These are phyloP conservation scores for Musa itinerans DNA, from an alignment of 176 grass and related monocot species.

Conservation along the genomic window DNA sequence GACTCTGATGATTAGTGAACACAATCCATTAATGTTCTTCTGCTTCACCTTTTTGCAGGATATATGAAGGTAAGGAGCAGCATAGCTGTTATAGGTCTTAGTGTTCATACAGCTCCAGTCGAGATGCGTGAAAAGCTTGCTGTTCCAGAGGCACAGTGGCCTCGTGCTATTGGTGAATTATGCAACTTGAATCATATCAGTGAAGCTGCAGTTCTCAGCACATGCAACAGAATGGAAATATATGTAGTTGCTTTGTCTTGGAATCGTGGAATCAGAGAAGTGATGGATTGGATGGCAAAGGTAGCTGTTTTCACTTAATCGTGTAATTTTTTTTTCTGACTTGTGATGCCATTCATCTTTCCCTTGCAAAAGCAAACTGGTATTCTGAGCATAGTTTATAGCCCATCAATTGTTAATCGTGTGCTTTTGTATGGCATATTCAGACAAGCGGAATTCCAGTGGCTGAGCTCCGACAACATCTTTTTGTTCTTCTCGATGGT, in stretches of 20 bases:
- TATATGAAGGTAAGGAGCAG: conserved; percentile 96
- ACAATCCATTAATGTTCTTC: conserved; percentile 20
- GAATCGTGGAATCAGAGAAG: conserved; percentile 90
- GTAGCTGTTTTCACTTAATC: conserved; percentile 25
- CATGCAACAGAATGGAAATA: conserved; percentile 96
- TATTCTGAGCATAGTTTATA: no score
- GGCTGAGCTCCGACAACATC: not conserved
- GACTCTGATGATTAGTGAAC: not conserved
- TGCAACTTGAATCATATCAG: conserved; percentile 74
- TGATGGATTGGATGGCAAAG: conserved; percentile 91
- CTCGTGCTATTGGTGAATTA: conserved; percentile 79
- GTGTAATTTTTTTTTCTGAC: not conserved
- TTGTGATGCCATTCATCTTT: conserved; percentile 4
- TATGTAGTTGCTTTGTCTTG: conserved; percentile 86
- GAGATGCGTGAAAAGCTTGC: conserved; percentile 93
- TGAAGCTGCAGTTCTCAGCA: conserved; percentile 95
- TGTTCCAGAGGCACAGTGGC: conserved; percentile 79
- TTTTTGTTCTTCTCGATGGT: conserved; percentile 4
- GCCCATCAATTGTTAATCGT: no score
- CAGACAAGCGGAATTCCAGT: conserved; percentile 10
- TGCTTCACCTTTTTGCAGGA: conserved; percentile 32
- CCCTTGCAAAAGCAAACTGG: not conserved
- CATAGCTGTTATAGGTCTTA: conserved; percentile 87
- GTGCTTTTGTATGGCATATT: not conserved
- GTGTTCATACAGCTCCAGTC: conserved; percentile 77